These are phyloP conservation scores for Canavalia ensiformis DNA, from an alignment of 306 rosid genomes.

Conservation along the genomic window DNA sequence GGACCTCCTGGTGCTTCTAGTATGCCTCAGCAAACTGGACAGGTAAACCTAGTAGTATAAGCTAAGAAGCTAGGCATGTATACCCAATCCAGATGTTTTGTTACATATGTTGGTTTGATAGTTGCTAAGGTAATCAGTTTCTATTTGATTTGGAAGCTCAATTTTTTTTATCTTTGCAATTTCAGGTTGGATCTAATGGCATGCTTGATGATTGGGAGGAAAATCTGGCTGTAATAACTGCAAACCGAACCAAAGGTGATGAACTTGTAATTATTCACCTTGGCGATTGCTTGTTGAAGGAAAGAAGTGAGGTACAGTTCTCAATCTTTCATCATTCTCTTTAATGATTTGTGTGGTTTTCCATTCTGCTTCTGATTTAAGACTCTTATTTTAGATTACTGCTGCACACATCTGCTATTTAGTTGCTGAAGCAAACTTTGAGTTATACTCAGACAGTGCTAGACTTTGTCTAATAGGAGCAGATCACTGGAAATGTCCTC, in stretches of 20 bases:
- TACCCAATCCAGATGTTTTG: conserved; percentile 32
- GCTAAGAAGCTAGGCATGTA: conserved; percentile 26
- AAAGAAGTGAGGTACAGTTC: conserved; percentile 77
- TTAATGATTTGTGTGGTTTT: not conserved
- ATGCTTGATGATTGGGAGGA: conserved; percentile 97
- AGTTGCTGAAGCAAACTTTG: conserved; percentile 93
- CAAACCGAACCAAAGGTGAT: conserved; percentile 94
- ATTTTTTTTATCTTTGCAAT: conserved; percentile 39
- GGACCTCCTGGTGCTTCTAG: conserved; percentile 54
- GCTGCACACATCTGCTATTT: conserved; percentile 98
- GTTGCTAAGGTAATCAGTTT: conserved; percentile 37
- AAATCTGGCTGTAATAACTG: conserved; percentile 90
- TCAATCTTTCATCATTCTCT: conserved; percentile 22
- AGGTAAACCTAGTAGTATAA: conserved; percentile 64
- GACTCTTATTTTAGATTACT: conserved; percentile 65
- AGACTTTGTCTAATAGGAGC: conserved; percentile 94
- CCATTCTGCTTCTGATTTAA: conserved; percentile 47
- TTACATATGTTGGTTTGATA: conserved; percentile 10
- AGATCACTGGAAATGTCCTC: conserved; percentile 94
- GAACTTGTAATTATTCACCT: conserved; percentile 90
- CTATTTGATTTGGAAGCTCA: conserved; percentile 38
- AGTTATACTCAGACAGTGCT: conserved; percentile 82
- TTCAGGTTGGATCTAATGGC: conserved; percentile 67
- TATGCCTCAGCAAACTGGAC: conserved; percentile 65
- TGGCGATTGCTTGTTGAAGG: conserved; percentile 96